phyloP scores from a whole-genome alignment of 495 filamentous ascomycete species.

The Acidiella bohemica region DNA sequence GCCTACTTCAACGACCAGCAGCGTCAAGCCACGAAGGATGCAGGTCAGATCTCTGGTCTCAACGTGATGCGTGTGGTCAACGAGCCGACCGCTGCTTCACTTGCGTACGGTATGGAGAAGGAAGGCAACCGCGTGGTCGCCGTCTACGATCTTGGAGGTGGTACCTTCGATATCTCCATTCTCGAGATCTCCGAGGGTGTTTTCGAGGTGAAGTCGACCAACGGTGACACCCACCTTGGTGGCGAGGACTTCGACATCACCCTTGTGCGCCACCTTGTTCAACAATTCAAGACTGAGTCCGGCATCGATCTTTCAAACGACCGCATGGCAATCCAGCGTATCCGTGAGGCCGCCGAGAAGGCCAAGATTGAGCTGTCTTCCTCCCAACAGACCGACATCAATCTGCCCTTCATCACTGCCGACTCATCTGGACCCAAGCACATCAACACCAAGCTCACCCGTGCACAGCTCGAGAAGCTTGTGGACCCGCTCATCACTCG shows the following conservation, averaged over 20 bases:
- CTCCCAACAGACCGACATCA: conserved; percentile 93
- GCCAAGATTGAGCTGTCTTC: conserved; percentile 99
- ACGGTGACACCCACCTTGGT: conserved; percentile 98
- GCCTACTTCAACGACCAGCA: conserved; percentile 99
- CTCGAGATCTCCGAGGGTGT: conserved; percentile 93
- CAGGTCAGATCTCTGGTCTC: conserved; percentile 89
- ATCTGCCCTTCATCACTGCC: conserved; percentile 96
- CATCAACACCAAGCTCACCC: conserved; percentile 90
- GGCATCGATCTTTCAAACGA: conserved; percentile 82
- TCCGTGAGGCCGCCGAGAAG: conserved; percentile 99
- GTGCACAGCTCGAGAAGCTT: conserved; percentile 81
- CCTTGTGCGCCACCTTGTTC: conserved; percentile 87
- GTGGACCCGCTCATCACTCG: conserved; percentile 81
- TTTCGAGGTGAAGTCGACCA: conserved; percentile 95
- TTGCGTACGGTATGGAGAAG: conserved; percentile 35
- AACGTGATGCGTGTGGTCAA: conserved; percentile 99
- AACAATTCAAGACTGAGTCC: conserved; percentile 91
- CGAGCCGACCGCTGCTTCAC: conserved; percentile 33
- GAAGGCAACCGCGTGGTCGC: conserved; percentile 34
- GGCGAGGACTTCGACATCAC: conserved; percentile 98
- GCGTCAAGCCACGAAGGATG: conserved; percentile 97
- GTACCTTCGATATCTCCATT: conserved; percentile 99
- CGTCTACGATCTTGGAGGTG: conserved; percentile 78
- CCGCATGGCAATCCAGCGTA: conserved; percentile 98
- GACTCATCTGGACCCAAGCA: conserved; percentile 91